Percentiles rank a stretch among this genome's conserved stretches.
Conservation (phyloP, 805 yeast genomes). For the Suhomyces xylopsoci region DNA sequence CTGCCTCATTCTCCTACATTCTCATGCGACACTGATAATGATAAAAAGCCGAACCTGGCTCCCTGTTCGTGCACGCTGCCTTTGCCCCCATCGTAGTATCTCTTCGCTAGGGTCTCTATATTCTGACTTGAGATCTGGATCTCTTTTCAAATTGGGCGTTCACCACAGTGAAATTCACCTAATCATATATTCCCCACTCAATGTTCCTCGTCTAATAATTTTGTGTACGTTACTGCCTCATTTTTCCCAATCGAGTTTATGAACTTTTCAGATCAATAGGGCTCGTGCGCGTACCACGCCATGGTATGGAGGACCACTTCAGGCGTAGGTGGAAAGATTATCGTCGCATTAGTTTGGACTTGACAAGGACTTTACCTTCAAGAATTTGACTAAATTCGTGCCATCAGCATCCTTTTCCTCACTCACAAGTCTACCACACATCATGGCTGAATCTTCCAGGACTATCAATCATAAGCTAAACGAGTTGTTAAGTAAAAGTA, state of each 20-base stretch:
- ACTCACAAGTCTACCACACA: background rate
- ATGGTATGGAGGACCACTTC: background rate
- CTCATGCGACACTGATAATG: background rate
- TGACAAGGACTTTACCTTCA: background rate
- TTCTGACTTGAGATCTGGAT: background rate
- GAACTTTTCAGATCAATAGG: conserved; percentile 1
- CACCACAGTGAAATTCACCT: background rate
- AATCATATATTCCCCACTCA: background rate
- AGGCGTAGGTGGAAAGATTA: background rate
- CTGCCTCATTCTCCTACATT: background rate
- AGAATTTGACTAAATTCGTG: background rate
- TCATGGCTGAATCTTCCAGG: conserved; percentile 40
- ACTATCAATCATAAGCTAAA: conserved; percentile 43
- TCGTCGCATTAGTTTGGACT: background rate
- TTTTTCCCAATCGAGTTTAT: background rate
- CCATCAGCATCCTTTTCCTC: background rate
- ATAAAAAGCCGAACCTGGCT: too few relatives aligned
- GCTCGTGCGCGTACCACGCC: conserved; percentile 1
- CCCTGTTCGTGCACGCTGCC: background rate
- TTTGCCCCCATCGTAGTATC: background rate
- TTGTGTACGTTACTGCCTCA: background rate
- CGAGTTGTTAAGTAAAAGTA: conserved; percentile 38
- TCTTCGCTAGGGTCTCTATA: background rate
- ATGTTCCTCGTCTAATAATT: background rate
- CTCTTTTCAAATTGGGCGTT: background rate